Evolutionary conservation across 2,329 filamentous ascomycete species (phyloP), one percentile per base, ranked within the genome.

Genomic region (Colletotrichum salicis): DNA sequence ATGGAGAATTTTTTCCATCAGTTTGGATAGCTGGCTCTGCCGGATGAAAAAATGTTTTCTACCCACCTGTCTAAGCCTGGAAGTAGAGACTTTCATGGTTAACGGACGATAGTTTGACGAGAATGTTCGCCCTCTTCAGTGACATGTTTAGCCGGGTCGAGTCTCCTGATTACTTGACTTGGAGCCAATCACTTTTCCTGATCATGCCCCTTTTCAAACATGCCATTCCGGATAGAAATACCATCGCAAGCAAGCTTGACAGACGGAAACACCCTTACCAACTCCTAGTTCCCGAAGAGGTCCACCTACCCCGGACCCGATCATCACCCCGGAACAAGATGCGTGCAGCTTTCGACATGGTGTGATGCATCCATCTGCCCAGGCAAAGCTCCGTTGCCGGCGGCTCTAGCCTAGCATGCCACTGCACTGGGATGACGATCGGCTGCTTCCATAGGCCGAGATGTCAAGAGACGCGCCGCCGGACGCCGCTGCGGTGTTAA

Each of bases 331-430:
- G 12, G 69, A 62, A 41, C 45, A 55, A 71, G 57, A 69, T 19
- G 19, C 52, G 63, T 64, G 64, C 69, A 69, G 52, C 58, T 29
- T 58, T 58, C 27, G 41, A 15, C 45, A 55, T 55, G 62, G 45
- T 55, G 37, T 67, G 63, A 48, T 48, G 52, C 13, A 33, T 27
- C 4, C 12, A 11, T 41, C 37, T 41, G 37, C 37, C 45, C 24
- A 63, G 48, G 64, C 68, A 48, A 37, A 31, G 56, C 57, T 70
- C 64, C 64, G 68, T 55, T 70, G 63, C 67, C 56, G 57, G 64
- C 64, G 62, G 62, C 67, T 67, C 67, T 56, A 8, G 54, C 45
- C 55, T 70, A 70, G 68, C 64, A 35, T 51, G 51, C 56, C 63
- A 29, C 29, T 22, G 24, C 27, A 56, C 51, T 56, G 57, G 68